Evolutionary conservation across 2,329 filamentous ascomycete genomes (phyloP).

Genomic region (Sodiomyces alkalinus): DNA sequence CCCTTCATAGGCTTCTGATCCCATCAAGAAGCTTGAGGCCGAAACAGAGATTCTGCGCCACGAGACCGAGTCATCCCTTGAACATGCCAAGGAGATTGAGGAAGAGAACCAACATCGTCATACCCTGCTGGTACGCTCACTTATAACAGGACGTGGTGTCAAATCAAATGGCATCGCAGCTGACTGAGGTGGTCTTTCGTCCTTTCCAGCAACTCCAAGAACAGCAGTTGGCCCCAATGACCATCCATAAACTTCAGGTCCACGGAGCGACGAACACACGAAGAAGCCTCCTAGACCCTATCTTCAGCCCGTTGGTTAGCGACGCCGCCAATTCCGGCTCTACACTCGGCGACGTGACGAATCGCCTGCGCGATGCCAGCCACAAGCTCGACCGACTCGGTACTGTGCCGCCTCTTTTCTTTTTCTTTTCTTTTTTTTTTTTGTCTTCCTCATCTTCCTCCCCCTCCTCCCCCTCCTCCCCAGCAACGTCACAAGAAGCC

Average conservation of each 20-base stretch:
- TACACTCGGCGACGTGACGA: slow-evolving; percentile 66
- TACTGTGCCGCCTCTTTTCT: no score
- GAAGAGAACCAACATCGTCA: slow-evolving; percentile 23
- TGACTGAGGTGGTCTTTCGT: no score
- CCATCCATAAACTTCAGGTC: slow-evolving; percentile 72
- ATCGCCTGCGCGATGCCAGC: slow-evolving; percentile 53
- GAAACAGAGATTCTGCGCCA: slow-evolving; percentile 21
- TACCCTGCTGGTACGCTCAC: slow-evolving; percentile 20
- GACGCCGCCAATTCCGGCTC: slow-evolving; percentile 51
- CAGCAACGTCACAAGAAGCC: no score
- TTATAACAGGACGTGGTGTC: background rate
- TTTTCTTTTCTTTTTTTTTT: no score
- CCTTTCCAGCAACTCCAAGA: slow-evolving; percentile 22
- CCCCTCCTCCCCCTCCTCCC: no score
- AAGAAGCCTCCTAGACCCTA: slow-evolving; percentile 62
- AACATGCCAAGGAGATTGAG: slow-evolving; percentile 20
- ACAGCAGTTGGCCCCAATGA: slow-evolving; percentile 77
- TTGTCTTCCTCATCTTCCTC: no score
- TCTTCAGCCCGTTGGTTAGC: slow-evolving; percentile 65
- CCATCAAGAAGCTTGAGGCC: slow-evolving; percentile 23
- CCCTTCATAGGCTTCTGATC: slow-evolving; percentile 17
- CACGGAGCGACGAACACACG: slow-evolving; percentile 76
- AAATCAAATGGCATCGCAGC: slow-evolving; percentile 4
- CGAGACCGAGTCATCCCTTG: slow-evolving; percentile 21
- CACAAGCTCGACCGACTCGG: slow-evolving; percentile 69